A percentile compares a stretch with the other conserved stretches of the same genome.
These are phyloP conservation scores for Scytalidium lignicola DNA, from an alignment of 2,329 filamentous ascomycete genomes.

Conservation along the genomic window DNA sequence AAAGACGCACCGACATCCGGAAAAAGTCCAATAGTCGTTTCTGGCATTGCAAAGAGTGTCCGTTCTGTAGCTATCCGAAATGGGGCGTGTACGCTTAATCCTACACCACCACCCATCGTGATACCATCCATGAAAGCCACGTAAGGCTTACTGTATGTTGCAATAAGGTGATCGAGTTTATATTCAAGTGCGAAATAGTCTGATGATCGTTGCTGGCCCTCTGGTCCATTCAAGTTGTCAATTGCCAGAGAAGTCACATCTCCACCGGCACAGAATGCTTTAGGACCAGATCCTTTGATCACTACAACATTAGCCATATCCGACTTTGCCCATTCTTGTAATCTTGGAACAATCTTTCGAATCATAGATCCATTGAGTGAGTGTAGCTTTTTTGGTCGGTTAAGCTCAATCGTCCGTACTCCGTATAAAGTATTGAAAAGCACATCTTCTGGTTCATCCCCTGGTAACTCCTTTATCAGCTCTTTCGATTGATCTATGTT, in stretches of 20 bases:
- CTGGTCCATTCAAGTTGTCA: conserved; percentile 61
- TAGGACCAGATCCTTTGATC: conserved; percentile 81
- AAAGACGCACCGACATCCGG: conserved; percentile 96
- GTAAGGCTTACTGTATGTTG: conserved; percentile 89
- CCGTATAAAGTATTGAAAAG: conserved; percentile 87
- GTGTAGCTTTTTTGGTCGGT: conserved; percentile 88
- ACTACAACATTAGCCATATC: conserved; percentile 89
- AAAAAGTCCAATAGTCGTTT: conserved; percentile 98
- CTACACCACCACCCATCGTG: conserved; percentile 97
- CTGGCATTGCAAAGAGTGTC: conserved; percentile 96
- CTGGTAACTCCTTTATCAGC: conserved; percentile 28
- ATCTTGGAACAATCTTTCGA: conserved; percentile 82
- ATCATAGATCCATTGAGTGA: conserved; percentile 92
- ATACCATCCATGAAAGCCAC: conserved; percentile 96
- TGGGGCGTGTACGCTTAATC: conserved; percentile 88
- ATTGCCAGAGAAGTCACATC: conserved; percentile 77
- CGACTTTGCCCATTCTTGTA: conserved; percentile 93
- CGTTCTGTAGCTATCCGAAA: conserved; percentile 95
- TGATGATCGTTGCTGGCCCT: conserved; percentile 69
- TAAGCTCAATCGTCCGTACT: conserved; percentile 87
- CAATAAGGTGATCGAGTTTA: conserved; percentile 90
- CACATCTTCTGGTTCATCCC: conserved; percentile 83
- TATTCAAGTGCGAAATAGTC: conserved; percentile 96
- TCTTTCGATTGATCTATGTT: conserved; percentile 12
- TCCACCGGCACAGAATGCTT: conserved; percentile 88